A percentile compares a stretch with the other conserved stretches of the same genome.
These are phyloP conservation scores for Hirsutella thompsonii DNA, from an alignment of 2,329 filamentous ascomycete species.

Conservation along the genomic window DNA sequence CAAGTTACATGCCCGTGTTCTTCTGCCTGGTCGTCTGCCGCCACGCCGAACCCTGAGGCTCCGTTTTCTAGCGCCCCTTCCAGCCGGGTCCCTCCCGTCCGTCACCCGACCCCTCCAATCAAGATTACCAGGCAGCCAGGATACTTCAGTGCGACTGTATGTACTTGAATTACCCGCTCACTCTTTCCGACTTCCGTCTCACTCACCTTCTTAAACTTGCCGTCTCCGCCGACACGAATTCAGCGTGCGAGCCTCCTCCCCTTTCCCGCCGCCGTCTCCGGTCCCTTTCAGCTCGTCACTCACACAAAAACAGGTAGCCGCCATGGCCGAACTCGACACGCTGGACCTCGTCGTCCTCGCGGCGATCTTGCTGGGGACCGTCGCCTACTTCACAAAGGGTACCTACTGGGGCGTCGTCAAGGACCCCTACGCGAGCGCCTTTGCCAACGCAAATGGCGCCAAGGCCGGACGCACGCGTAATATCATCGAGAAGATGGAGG, in stretches of 20 bases:
- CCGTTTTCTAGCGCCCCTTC: too few relatives aligned
- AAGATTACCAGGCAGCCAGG: background rate
- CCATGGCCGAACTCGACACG: constrained; percentile 92
- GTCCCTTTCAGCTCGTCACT: too few relatives aligned
- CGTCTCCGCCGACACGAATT: background rate
- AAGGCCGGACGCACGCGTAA: constrained; percentile 81
- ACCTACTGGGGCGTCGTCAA: constrained; percentile 82
- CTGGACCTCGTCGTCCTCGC: constrained; percentile 88
- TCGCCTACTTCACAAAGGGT: constrained; percentile 97
- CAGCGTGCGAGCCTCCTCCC: background rate
- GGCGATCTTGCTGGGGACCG: constrained; percentile 69
- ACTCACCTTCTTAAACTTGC: too few relatives aligned
- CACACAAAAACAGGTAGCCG: too few relatives aligned
- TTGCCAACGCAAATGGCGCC: constrained; percentile 53
- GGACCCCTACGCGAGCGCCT: constrained; percentile 73
- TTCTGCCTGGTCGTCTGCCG: background rate
- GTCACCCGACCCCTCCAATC: too few relatives aligned
- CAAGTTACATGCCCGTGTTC: too few relatives aligned
- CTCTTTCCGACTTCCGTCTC: too few relatives aligned
- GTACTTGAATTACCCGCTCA: too few relatives aligned
- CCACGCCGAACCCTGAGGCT: background rate
- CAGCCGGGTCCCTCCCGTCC: too few relatives aligned
- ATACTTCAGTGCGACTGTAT: too few relatives aligned
- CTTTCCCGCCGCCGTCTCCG: background rate
- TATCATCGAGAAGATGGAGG: constrained; percentile 91